Base-by-base conservation (phyloP, 78 protist genomes). In the Polysphondylium violaceum region DNA sequence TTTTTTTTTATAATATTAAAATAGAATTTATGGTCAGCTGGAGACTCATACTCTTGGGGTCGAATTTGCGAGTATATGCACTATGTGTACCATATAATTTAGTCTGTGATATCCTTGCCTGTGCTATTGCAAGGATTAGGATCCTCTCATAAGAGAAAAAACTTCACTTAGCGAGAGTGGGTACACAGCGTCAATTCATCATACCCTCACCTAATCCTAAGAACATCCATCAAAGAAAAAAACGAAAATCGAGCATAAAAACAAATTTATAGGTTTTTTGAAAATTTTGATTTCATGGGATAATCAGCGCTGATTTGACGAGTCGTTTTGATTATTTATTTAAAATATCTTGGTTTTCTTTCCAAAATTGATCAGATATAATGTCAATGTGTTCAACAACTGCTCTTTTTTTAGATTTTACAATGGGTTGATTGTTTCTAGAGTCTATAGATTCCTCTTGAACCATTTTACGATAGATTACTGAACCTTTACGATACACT, bases 401-500 rank as follows among this genome's bases (percentile, higher is more conserved):
- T 5, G 69, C 17, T 35, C 96, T 23, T 40, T 86, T 93, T 78
- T 93, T 93, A 14, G 40, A 71, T 67, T 79, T 76, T 29, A 9
- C 64, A 1, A 25, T 58, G 2, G 58, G 76, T 43, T 69, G 79
- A 35, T 53, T 63, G 1, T 67, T 68, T 19, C 61, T 38, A 12
- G 33, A 31, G 63, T 76, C 89, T 4, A 43, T 33, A 16, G 36
- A 17, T n/a, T 55, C 35, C 33, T 74, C 87, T 35, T 61, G 36
- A 7, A 74, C 88, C 50, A 51, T 21, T 61, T 78, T 65, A 19
- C 73, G 29, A 25, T 43, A 91, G 69, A 91, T 71, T 14, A 94
- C 71, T n/a, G 97, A 60, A 9, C 98, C 98, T 27, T 97, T 97
- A 17, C 98, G 81, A 68, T 74, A 89, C 72, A 93, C 36, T 16